Evolutionary conservation across 768 basidiomycete species (phyloP).

Genomic region (Leccinum obscurum): DNA sequence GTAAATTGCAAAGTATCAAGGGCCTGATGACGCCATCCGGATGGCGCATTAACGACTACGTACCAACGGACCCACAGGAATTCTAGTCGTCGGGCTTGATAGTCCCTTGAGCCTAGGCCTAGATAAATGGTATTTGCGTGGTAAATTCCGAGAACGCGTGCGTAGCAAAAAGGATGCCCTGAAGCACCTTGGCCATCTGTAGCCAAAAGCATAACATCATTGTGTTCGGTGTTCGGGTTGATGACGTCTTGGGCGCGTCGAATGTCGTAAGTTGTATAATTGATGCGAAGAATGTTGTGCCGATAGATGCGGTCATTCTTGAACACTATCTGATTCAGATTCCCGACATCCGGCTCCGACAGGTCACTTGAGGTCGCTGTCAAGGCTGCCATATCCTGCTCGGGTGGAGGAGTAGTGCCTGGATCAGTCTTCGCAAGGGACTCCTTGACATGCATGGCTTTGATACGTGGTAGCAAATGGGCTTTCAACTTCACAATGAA

Average conservation of each 20-base stretch:
- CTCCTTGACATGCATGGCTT: neutral
- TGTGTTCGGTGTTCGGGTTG: neutral
- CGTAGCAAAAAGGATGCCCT: neutral
- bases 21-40: neutral
- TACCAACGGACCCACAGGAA: neutral
- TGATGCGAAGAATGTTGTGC: neutral
- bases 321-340: neutral
- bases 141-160: neutral
- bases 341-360: neutral
- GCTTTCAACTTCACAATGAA: neutral
- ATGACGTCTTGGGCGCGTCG: neutral
- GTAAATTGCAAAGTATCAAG: neutral
- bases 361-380: neutral
- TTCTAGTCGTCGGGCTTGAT: neutral
- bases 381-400: neutral
- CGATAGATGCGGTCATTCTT: neutral
- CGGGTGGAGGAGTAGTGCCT: neutral
- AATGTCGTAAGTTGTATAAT: neutral
- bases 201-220: neutral
- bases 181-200: neutral
- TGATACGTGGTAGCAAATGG: neutral
- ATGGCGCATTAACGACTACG: neutral
- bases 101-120: neutral
- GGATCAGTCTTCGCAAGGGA: neutral
- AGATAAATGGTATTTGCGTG: neutral